phyloP scores from a whole-genome alignment of 148 eudicot genomes.

The Rhododendron mucronatum region DNA sequence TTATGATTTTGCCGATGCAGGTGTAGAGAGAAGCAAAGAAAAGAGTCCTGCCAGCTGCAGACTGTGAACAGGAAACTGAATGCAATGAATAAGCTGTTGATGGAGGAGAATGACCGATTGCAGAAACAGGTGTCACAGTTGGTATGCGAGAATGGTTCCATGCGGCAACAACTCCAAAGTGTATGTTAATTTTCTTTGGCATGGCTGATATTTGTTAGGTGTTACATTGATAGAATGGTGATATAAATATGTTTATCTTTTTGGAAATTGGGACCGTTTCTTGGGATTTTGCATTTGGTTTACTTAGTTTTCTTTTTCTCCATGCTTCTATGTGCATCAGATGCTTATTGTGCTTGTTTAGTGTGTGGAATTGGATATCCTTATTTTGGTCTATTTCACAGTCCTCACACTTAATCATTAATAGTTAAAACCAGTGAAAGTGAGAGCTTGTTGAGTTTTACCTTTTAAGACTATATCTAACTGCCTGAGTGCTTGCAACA shows the following conservation, averaged over 20 bases:
- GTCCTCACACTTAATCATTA: neutral
- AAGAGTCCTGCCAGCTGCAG: constrained; percentile 72
- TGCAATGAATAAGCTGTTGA: constrained; percentile 90
- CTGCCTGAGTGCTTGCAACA: neutral
- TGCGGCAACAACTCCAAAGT: constrained; percentile 83
- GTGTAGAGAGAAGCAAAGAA: constrained; percentile 94
- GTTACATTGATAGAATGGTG: neutral
- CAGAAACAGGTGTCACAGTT: constrained; percentile 94
- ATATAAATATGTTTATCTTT: neutral
- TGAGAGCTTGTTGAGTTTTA: neutral
- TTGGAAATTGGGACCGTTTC: neutral
- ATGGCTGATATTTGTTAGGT: neutral
- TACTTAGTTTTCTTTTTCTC: neutral
- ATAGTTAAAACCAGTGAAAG: neutral
- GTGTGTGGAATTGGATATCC: neutral
- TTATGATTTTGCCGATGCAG: constrained; percentile 26
- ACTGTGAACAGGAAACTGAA: constrained; percentile 75
- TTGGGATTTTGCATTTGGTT: neutral
- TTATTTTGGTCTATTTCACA: neutral
- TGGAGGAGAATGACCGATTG: constrained; percentile 98
- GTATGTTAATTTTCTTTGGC: constrained; percentile 35
- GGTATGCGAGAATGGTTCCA: constrained; percentile 85
- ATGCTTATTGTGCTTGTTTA: neutral
- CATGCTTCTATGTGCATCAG: neutral
- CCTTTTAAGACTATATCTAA: neutral